Conservation (phyloP, 75 land plant species). For the Sequoiadendron giganteum region DNA sequence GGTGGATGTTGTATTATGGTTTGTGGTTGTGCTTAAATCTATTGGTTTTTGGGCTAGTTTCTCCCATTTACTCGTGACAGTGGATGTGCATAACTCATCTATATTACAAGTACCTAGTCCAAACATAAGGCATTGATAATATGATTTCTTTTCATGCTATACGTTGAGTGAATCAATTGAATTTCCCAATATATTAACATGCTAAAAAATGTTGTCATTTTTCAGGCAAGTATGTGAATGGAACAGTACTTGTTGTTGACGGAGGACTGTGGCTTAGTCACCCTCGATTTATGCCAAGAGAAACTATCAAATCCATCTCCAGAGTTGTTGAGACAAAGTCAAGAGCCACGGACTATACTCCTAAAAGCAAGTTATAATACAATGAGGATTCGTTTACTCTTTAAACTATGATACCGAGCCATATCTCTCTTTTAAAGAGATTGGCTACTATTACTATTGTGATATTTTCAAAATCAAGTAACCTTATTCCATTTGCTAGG, state of each 20-base stretch:
- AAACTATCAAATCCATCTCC: slow-evolving; percentile 59
- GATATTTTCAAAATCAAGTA: background rate
- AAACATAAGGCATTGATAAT: background rate
- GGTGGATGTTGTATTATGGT: background rate
- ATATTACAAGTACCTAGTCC: background rate
- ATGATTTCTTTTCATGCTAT: background rate
- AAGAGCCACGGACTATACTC: slow-evolving; percentile 20
- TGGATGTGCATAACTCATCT: background rate
- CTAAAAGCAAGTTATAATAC: slow-evolving; percentile 21
- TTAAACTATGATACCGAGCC: background rate
- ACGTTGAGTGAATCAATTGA: background rate
- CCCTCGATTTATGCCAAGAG: slow-evolving; percentile 67
- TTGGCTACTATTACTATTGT: background rate
- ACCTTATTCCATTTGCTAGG: background rate
- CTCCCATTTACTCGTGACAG: background rate
- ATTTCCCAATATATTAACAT: background rate
- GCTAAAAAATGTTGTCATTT: background rate
- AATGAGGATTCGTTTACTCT: background rate
- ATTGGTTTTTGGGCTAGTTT: background rate
- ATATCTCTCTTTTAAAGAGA: background rate
- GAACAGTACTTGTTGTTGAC: slow-evolving; percentile 71
- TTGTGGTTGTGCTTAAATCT: background rate
- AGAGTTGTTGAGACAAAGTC: slow-evolving; percentile 76
- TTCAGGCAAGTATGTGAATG: slow-evolving; percentile 91
- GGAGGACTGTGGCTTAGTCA: slow-evolving; percentile 82